Evolutionary conservation across 176 grass and related monocot species (phyloP).

Genomic region (Ensete glaucum): DNA sequence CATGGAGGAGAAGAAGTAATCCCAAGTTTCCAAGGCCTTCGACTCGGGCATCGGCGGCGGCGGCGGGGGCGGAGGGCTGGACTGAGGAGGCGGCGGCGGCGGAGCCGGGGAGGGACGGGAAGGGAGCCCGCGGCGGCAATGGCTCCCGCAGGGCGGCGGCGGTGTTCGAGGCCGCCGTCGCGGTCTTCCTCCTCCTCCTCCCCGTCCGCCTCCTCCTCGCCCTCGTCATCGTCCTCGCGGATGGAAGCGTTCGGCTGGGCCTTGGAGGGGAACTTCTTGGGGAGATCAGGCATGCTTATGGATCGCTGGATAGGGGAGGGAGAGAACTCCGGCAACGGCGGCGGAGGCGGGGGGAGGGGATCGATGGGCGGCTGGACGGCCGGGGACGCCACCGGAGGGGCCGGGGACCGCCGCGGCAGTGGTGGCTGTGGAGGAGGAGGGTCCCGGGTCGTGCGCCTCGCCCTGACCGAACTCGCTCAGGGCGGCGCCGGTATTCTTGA

Average conservation of each 20-base stretch:
- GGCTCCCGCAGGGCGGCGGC: conserved; percentile 22
- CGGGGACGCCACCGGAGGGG: background rate
- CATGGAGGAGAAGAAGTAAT: conserved; percentile 94
- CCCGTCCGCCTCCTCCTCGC: conserved; percentile 35
- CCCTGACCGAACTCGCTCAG: conserved; percentile 85
- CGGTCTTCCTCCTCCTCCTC: conserved; percentile 30
- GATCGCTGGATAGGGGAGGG: conserved; percentile 78
- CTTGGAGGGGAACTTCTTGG: conserved; percentile 25
- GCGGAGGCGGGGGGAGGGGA: conserved; percentile 23
- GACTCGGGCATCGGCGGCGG: conserved; percentile 23
- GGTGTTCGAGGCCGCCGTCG: conserved; percentile 23
- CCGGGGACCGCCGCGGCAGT: background rate
- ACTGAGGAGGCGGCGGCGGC: conserved; percentile 19
- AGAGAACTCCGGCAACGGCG: conserved; percentile 74
- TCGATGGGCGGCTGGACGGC: conserved; percentile 20
- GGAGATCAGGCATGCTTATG: conserved; percentile 71
- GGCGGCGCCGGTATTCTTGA: conserved; percentile 75
- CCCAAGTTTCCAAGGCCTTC: conserved; percentile 52
- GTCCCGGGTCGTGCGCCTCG: conserved; percentile 27
- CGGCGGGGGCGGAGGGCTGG: conserved; percentile 17
- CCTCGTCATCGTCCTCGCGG: conserved; percentile 58
- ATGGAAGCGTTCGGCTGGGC: conserved; percentile 41
- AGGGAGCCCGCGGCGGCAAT: background rate
- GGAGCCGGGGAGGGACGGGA: conserved; percentile 20
- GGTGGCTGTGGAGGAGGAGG: background rate